Conservation (phyloP, 2,329 filamentous ascomycete genomes). For the Metarhizium album region DNA sequence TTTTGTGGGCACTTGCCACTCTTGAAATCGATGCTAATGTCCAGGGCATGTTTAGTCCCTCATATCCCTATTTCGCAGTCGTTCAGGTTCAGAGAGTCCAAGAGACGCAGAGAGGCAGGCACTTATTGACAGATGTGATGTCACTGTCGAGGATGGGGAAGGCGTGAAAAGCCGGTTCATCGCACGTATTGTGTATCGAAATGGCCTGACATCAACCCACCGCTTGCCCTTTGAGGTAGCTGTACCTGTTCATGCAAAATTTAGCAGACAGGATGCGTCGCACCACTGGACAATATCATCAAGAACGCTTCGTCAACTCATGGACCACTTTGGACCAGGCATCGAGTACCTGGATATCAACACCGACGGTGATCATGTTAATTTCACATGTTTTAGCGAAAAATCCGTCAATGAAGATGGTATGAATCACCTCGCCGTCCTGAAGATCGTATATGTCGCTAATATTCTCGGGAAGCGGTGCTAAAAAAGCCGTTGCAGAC, state of each 20-base stretch:
- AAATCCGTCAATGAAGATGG: conserved; percentile 56
- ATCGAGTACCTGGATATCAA: conserved; percentile 75
- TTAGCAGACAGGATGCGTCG: conserved; percentile 52
- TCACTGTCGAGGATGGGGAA: conserved; percentile 60
- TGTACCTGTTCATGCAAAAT: conserved; percentile 66
- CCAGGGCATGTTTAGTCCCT: conserved; percentile 36
- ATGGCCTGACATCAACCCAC: conserved; percentile 69
- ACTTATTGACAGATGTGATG: conserved; percentile 63
- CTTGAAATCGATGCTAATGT: not conserved
- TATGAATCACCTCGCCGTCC: conserved; percentile 11
- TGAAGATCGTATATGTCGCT: not conserved
- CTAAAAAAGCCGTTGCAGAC: conserved; percentile 73
- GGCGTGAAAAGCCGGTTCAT: conserved; percentile 64
- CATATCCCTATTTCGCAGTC: conserved; percentile 63
- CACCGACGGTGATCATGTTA: conserved; percentile 60
- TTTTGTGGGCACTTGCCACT: not conserved
- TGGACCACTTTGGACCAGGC: conserved; percentile 71
- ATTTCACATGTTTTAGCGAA: conserved; percentile 74
- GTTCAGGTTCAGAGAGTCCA: conserved; percentile 46
- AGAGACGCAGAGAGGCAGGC: conserved; percentile 53
- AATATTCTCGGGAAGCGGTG: conserved; percentile 40
- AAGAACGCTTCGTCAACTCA: conserved; percentile 59
- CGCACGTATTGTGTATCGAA: conserved; percentile 62
- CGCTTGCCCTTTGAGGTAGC: conserved; percentile 63
- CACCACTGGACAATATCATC: conserved; percentile 67